These are phyloP conservation scores for Citeromyces nyonsensis DNA, from an alignment of 805 yeast species.

Conservation along the genomic window DNA sequence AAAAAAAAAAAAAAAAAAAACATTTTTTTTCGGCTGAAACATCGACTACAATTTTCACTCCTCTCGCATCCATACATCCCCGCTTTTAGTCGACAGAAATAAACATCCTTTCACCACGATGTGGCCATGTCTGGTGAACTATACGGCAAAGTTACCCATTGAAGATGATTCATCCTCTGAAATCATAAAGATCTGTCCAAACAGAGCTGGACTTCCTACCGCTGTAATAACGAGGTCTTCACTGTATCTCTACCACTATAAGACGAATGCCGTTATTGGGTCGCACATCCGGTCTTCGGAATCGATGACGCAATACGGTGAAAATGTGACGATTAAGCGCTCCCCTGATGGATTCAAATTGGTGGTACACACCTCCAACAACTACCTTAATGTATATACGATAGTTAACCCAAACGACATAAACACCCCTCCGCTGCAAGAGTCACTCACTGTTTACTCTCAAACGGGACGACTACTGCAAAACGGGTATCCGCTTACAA, in stretches of 20 bases:
- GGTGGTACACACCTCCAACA: constrained; percentile 22
- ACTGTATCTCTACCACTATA: constrained; percentile 20
- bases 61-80: too few species aligned
- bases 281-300: constrained; percentile 25
- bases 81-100: too few species aligned
- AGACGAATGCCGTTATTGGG: constrained; percentile 29
- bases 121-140: too few species aligned
- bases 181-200: constrained; percentile 15
- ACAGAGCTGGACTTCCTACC: constrained; percentile 13
- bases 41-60: too few species aligned
- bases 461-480: constrained; percentile 14
- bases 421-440: constrained; percentile 6
- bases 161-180: too few species aligned
- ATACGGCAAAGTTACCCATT: too few species aligned
- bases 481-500: constrained; percentile 14
- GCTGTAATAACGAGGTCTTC: constrained; percentile 19
- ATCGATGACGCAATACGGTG: constrained; percentile 30
- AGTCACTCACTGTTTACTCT: constrained; percentile 13
- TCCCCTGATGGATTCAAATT: constrained; percentile 23
- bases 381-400: constrained; percentile 26
- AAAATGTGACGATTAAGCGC: constrained; percentile 20
- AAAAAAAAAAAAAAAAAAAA: too few species aligned
- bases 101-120: too few species aligned
- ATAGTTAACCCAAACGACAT: constrained; percentile 7
- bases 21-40: too few species aligned